phyloP scores from a whole-genome alignment of 352 stramenopile genomes.

The Phytophthora sp. region DNA sequence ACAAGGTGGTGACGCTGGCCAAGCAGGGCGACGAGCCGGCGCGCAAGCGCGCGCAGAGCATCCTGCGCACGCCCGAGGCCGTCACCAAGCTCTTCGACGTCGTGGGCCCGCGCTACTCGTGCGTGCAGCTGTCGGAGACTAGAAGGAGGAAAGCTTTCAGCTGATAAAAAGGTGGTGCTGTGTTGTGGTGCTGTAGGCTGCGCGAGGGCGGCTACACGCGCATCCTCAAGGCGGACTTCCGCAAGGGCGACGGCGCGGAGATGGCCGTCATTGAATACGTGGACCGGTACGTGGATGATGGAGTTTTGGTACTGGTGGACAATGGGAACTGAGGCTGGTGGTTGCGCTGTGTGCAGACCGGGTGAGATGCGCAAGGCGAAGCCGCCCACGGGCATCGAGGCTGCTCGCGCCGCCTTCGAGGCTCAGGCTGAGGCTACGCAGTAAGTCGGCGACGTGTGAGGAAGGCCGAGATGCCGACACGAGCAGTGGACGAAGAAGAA shows the following conservation, averaged over 20 bases:
- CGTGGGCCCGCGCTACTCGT: conserved; percentile 95
- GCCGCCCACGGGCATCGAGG: conserved; percentile 63
- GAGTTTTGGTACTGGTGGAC: too few relatives aligned
- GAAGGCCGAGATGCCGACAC: conserved; percentile 16
- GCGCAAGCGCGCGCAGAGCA: conserved; percentile 78
- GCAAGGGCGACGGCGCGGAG: conserved; percentile 94
- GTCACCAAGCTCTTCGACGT: conserved; percentile 97
- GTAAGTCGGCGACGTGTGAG: conserved; percentile 13
- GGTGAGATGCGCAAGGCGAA: conserved; percentile 88
- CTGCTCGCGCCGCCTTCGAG: conserved; percentile 54
- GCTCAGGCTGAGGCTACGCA: conserved; percentile 28
- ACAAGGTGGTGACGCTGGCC: conserved; percentile 95
- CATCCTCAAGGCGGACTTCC: conserved; percentile 94
- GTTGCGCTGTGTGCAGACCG: conserved; percentile 42
- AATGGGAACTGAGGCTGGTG: neutral
- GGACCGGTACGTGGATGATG: conserved; percentile 78
- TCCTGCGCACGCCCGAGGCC: conserved; percentile 90
- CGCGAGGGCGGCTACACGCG: conserved; percentile 95
- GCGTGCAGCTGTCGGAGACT: conserved; percentile 60
- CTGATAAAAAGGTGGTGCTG: conserved; percentile 15
- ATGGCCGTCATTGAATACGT: conserved; percentile 99
- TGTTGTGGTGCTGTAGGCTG: conserved; percentile 21
- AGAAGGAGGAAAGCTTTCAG: neutral
- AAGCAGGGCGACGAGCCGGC: conserved; percentile 92
- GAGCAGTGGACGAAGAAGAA: neutral